Evolutionary conservation across 257 asterid species (phyloP).

Genomic region (Solanum etuberosum): DNA sequence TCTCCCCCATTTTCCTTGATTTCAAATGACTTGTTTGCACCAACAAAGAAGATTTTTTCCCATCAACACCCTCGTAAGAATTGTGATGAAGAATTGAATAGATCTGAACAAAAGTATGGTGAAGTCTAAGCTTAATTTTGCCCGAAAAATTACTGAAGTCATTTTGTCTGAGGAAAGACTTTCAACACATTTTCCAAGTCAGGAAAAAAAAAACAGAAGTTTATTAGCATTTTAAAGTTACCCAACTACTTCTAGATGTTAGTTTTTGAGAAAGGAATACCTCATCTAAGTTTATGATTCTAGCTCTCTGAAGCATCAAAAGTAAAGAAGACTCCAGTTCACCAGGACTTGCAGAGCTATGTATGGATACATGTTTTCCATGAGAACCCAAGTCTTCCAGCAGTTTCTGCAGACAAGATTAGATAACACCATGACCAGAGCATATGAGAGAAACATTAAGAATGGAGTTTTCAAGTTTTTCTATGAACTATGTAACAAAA

Average conservation of each 20-base stretch:
- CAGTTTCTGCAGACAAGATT: conserved; percentile 34
- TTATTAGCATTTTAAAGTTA: not conserved
- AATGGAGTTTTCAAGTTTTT: not conserved
- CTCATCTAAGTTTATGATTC: conserved; percentile 60
- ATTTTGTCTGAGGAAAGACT: not conserved
- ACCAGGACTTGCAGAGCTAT: conserved; percentile 28
- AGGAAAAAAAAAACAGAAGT: not conserved
- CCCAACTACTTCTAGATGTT: not conserved
- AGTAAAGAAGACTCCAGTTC: conserved; percentile 28
- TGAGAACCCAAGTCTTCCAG: conserved; percentile 29
- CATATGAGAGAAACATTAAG: not conserved
- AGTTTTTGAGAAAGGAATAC: conserved; percentile 15
- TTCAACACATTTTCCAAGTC: not conserved
- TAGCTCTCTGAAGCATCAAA: conserved; percentile 42
- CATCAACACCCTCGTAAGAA: not conserved
- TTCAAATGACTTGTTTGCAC: not conserved
- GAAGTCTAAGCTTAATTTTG: not conserved
- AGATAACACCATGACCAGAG: not conserved
- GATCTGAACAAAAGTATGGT: not conserved
- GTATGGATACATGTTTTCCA: conserved; percentile 16
- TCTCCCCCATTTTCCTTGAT: not conserved
- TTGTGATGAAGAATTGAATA: not conserved
- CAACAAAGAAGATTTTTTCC: not conserved
- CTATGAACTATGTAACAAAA: not conserved
- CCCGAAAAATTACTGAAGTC: not conserved